These are phyloP conservation scores for Botrytis porri DNA, from an alignment of 2,329 filamentous ascomycete species.

Conservation along the genomic window DNA sequence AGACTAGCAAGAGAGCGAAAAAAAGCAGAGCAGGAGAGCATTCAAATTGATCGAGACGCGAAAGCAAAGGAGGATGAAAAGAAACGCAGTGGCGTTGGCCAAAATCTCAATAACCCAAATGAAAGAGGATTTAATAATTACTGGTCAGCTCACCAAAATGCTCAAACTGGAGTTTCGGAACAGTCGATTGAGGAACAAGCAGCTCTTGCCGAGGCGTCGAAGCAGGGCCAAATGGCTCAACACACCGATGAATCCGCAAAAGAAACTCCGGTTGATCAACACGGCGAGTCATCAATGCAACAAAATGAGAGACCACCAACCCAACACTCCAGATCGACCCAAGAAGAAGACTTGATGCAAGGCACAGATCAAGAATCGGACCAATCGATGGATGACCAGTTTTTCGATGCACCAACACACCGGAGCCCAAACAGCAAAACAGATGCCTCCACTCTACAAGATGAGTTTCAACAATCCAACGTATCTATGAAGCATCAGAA, in stretches of 20 bases:
- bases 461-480: not conserved
- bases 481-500: not conserved
- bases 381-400: not conserved
- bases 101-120: not conserved
- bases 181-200: not conserved
- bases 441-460: not conserved
- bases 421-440: rapidly evolving
- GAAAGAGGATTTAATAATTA: not conserved
- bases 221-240: not conserved
- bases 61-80: not conserved
- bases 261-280: no score
- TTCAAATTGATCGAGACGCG: not conserved
- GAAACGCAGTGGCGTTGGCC: not conserved
- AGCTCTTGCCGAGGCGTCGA: not conserved
- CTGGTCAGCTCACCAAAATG: not conserved
- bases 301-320: not conserved
- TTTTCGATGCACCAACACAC: not conserved
- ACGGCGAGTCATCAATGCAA: not conserved
- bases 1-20: not conserved
- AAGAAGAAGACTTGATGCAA: not conserved
- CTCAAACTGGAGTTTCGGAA: not conserved
- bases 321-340: not conserved
- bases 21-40: not conserved
- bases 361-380: not conserved
- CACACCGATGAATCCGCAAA: not conserved